A percentile compares a stretch with the other conserved stretches of the same genome.
Conservation (phyloP, 495 filamentous ascomycete species). For the Daldinia vernicosa region DNA sequence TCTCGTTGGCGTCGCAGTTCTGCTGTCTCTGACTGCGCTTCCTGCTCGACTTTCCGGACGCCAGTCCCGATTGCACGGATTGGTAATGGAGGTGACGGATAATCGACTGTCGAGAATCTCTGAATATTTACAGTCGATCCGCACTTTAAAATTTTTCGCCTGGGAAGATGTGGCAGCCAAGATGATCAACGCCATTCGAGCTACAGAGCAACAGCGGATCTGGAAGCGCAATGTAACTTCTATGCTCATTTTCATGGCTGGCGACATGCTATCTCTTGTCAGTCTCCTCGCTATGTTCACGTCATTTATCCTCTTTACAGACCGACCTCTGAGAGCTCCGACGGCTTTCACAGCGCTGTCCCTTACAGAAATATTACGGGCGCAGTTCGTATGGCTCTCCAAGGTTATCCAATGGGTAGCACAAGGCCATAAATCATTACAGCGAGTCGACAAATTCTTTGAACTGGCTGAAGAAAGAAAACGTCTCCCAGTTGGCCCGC, state of each 20-base stretch:
- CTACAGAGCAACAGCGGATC: not conserved
- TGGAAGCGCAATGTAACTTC: slow-evolving; percentile 8
- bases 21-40: not conserved
- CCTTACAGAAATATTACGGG: not conserved
- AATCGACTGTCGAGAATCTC: slow-evolving; percentile 1
- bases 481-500: slow-evolving; percentile 1
- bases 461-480: not conserved
- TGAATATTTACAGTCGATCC: slow-evolving; percentile 4
- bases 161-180: slow-evolving; percentile 10
- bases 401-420: not conserved
- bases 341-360: slow-evolving; percentile 6
- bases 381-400: slow-evolving; percentile 5
- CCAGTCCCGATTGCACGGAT: not conserved
- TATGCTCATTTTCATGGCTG: not conserved
- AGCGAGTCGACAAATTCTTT: slow-evolving; percentile 3
- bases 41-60: not conserved
- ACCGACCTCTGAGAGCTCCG: not conserved
- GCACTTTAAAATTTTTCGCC: slow-evolving; percentile 2
- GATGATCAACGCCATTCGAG: not conserved
- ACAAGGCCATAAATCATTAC: not conserved
- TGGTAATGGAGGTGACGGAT: slow-evolving; percentile 9
- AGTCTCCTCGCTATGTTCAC: slow-evolving; percentile 3
- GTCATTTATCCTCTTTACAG: not conserved
- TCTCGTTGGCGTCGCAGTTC: not conserved
- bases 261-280: slow-evolving; percentile 5